Base-by-base conservation (phyloP, 2,329 filamentous ascomycete species). In the Chaetomium sp. region DNA sequence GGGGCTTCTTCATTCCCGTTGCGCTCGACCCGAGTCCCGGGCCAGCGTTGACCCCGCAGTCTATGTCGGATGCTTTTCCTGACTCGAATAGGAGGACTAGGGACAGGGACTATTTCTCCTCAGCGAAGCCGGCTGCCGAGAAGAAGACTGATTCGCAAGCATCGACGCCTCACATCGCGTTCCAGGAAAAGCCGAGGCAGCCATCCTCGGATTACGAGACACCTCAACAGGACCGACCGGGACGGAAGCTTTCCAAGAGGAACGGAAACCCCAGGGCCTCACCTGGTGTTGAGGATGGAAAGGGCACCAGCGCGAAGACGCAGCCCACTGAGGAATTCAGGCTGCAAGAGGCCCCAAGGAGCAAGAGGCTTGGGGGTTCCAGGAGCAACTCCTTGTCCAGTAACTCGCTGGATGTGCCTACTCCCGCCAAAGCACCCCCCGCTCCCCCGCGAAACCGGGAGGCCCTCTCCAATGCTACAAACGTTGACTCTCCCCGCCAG, bases 151-250 rank as follows among this genome's bases (percentile, higher is more conserved):
- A 84, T 51, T 83, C 83, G 1, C 79, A 81, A 62, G 75, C 79
- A 65, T 85, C 87, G 2, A 93, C 91, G 19, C 92, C 93, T n/a
- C 93, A 97, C 73, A 96, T 96, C 71, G 90, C 92, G 25, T 96
- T 93, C 74, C 92, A 96, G 75, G 92, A 96, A 72, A 95, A 93
- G 76, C 86, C 87, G 1, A 85, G 90, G 53, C 83, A 87, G 66
- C 78, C 83, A 4, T 88, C 87, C 0, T 85, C 87, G 2, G 86
- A 89, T 12, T 78, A 86, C 27, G 81, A 86, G 33, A 84, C 83
- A 45, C 79, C 82, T 1, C 80, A 84, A 55, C 78, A 81, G 27
- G 87, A 81, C 72, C 76, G 78, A 57, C 78, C 80, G 64, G 77
- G 74, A 67, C 83, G 77, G 71, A 84, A 78, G 75, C 77, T 78